Evolutionary conservation across 768 basidiomycete genomes (phyloP).

Genomic region (Favolaschia claudopus): DNA sequence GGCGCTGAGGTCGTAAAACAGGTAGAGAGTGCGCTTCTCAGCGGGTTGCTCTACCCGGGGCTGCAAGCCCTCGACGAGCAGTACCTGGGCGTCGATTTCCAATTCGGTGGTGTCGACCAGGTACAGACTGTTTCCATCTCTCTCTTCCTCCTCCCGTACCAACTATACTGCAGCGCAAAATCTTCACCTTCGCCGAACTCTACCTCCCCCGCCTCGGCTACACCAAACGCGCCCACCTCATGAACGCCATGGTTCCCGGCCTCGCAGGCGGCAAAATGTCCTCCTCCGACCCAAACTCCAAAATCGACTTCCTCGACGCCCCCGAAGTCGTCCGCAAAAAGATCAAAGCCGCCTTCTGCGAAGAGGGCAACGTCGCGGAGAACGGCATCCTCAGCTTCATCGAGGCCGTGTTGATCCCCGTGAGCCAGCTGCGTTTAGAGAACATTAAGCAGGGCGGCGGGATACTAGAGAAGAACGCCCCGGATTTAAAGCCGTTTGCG

Average conservation of each 20-base stretch:
- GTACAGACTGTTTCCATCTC: constrained; percentile 48
- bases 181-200: constrained; percentile 96
- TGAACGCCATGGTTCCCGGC: constrained; percentile 98
- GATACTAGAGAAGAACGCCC: constrained; percentile 54
- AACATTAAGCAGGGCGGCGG: constrained; percentile 54
- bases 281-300: constrained; percentile 95
- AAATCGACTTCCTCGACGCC: constrained; percentile 95
- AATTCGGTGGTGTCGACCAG: constrained; percentile 98
- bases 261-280: constrained; percentile 98
- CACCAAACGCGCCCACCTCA: constrained; percentile 92
- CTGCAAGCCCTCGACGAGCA: constrained; percentile 97
- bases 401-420: constrained; percentile 87
- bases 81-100: constrained; percentile 95
- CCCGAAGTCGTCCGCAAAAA: constrained; percentile 87
- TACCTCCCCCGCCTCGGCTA: constrained; percentile 96
- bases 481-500: constrained; percentile 70
- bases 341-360: constrained; percentile 92
- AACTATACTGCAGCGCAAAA: constrained; percentile 16
- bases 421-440: constrained; percentile 78
- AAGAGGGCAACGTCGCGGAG: constrained; percentile 86
- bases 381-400: constrained; percentile 92
- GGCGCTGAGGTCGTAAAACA: constrained; percentile 99
- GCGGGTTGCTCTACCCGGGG: constrained; percentile 94
- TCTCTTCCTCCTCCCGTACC: neutral
- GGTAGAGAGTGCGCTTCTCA: constrained; percentile 89